Evolutionary conservation across 352 stramenopile genomes (phyloP).

Genomic region (Phytopythium sindhum): DNA sequence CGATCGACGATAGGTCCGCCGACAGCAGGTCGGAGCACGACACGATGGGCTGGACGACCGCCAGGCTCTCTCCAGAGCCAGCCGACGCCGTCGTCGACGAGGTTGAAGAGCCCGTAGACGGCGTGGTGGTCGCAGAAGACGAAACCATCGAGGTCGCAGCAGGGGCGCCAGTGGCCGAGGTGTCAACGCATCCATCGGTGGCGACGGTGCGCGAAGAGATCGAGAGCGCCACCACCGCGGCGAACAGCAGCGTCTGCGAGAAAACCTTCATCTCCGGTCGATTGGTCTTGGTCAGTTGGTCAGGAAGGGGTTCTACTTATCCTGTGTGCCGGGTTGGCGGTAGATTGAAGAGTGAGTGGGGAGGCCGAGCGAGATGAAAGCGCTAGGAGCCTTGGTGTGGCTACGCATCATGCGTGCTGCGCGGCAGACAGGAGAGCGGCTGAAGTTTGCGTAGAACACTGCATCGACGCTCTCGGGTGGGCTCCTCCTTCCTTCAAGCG

Average conservation of each 20-base stretch:
- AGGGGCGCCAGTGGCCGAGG: slow-evolving; percentile 6
- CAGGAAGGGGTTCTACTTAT: not conserved
- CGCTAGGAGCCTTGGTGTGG: not conserved
- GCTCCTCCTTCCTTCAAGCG: not conserved
- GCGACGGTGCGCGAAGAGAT: not conserved
- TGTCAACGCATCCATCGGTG: slow-evolving; percentile 13
- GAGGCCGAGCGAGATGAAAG: no score
- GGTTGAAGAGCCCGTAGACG: not conserved
- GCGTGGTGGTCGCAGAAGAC: not conserved
- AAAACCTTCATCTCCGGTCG: not conserved
- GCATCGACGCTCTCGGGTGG: not conserved
- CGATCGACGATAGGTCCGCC: slow-evolving; percentile 21
- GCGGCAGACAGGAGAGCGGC: no score
- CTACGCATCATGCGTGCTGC: not conserved
- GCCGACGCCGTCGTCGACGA: slow-evolving; percentile 3
- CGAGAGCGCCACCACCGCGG: not conserved
- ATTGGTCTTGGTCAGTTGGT: not conserved
- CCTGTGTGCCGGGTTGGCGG: not conserved
- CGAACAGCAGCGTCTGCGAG: not conserved
- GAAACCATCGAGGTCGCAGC: slow-evolving; percentile 1
- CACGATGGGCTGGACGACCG: slow-evolving; percentile 18
- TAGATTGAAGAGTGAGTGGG: not conserved
- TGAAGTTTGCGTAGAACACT: not conserved
- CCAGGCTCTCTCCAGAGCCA: slow-evolving; percentile 16
- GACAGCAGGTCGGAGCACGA: slow-evolving; percentile 18